These are phyloP conservation scores for Jackrogersella multiformis DNA, from an alignment of 495 filamentous ascomycete species.

Conservation along the genomic window DNA sequence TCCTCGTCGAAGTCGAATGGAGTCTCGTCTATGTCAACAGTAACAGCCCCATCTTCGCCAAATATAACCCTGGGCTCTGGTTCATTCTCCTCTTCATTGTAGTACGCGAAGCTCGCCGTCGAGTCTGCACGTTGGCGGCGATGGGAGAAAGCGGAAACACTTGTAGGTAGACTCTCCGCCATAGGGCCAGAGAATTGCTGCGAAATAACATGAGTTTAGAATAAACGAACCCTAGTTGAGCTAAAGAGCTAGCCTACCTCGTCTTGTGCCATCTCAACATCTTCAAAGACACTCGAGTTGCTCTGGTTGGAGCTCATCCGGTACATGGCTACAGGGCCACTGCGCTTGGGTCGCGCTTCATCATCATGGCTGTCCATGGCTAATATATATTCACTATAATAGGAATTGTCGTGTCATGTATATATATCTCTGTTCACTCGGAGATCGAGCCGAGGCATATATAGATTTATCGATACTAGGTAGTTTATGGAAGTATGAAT, in stretches of 20 bases:
- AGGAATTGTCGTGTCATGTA: conserved; percentile 7
- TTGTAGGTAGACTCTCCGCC: conserved; percentile 93
- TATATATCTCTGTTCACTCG: conserved; percentile 11
- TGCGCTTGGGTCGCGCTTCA: conserved; percentile 41
- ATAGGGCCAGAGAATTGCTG: conserved; percentile 93
- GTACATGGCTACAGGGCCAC: conserved; percentile 55
- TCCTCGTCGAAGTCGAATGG: conserved; percentile 54
- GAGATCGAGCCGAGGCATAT: neutral
- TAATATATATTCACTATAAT: conserved; percentile 8
- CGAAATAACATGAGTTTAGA: conserved; percentile 35
- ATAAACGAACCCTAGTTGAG: neutral
- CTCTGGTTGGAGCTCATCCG: conserved; percentile 80
- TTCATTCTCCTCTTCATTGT: conserved; percentile 70
- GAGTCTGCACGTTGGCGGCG: conserved; percentile 81
- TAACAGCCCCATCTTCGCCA: conserved; percentile 26
- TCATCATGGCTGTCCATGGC: conserved; percentile 46
- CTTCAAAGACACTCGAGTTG: conserved; percentile 83
- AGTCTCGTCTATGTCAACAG: conserved; percentile 51
- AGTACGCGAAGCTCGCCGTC: conserved; percentile 88
- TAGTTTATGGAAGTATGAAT: neutral
- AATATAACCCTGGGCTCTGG: conserved; percentile 36
- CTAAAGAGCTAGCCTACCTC: conserved; percentile 66
- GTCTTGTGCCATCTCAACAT: conserved; percentile 99
- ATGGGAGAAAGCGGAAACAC: conserved; percentile 86
- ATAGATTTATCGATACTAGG: neutral